These are phyloP conservation scores for Chalaropsis thielavioides DNA, from an alignment of 2,329 filamentous ascomycete genomes.

Conservation along the genomic window DNA sequence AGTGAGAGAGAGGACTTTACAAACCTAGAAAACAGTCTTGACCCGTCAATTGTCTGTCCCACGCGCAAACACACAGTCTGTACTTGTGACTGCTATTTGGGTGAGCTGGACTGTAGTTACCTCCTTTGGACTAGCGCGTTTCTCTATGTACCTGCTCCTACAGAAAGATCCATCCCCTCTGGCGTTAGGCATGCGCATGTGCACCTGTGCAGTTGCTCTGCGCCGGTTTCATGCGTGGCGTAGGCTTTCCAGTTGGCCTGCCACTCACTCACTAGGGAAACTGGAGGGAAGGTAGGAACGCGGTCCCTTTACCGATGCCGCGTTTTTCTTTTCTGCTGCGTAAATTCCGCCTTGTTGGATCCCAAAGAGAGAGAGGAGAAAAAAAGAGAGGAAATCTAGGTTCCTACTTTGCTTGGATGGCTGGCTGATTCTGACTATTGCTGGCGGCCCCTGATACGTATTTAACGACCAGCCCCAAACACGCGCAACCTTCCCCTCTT, in stretches of 20 bases:
- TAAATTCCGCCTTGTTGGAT: not conserved
- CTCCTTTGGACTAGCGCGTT: not conserved
- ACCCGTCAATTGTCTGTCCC: too few relatives aligned
- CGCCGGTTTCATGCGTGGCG: not conserved
- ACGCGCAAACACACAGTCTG: too few relatives aligned
- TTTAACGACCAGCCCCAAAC: conserved; percentile 10
- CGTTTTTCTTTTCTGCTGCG: not conserved
- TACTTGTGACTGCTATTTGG: not conserved
- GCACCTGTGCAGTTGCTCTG: not conserved
- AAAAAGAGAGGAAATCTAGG: not conserved
- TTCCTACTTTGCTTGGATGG: not conserved
- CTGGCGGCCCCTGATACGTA: conserved; percentile 13
- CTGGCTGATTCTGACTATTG: conserved; percentile 10
- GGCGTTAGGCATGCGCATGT: too few relatives aligned
- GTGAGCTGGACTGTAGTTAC: not conserved
- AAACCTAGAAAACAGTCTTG: too few relatives aligned
- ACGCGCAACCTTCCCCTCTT: conserved; percentile 5
- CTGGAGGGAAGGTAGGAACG: not conserved
- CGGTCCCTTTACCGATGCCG: not conserved
- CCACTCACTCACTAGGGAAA: not conserved
- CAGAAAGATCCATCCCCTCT: not conserved
- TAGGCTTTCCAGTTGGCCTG: not conserved
- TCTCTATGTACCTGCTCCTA: not conserved
- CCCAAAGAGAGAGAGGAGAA: not conserved
- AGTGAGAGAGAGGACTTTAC: too few relatives aligned